These are phyloP conservation scores for Cucumis melo DNA, from an alignment of 306 rosid species.

Conservation along the genomic window DNA sequence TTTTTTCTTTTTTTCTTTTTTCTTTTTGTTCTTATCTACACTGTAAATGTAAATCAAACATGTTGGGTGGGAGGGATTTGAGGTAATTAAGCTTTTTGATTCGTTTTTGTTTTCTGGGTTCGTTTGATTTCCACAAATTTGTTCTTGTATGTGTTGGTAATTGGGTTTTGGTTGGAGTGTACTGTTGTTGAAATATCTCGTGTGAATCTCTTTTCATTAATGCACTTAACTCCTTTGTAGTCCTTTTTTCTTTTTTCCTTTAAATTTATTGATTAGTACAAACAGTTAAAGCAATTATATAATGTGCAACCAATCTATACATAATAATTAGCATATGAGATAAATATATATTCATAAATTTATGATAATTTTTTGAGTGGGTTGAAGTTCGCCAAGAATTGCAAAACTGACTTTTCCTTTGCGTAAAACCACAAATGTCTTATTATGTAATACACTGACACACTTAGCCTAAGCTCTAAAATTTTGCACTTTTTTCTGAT, in stretches of 20 bases:
- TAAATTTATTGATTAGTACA: background rate
- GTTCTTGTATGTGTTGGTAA: too few relatives aligned
- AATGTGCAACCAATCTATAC: too few relatives aligned
- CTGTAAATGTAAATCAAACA: too few relatives aligned
- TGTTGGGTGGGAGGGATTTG: background rate
- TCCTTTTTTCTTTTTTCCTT: background rate
- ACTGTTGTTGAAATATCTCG: background rate
- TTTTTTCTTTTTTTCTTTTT: too few relatives aligned
- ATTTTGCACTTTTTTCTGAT: background rate
- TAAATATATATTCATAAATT: background rate
- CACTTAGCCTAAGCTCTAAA: background rate
- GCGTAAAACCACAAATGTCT: background rate
- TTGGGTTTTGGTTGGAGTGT: background rate
- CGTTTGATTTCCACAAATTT: too few relatives aligned
- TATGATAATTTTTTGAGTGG: background rate
- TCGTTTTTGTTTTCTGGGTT: background rate
- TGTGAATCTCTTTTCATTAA: slow-evolving; percentile 4
- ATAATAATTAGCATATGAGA: too few relatives aligned
- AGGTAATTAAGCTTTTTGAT: background rate
- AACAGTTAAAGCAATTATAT: background rate
- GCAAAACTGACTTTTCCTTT: too few relatives aligned
- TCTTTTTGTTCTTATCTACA: too few relatives aligned
- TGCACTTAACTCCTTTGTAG: background rate
- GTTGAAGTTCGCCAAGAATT: too few relatives aligned
- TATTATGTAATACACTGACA: background rate